Conservation (phyloP, 164 flowering plant genomes). For the Berberis vulgaris region DNA sequence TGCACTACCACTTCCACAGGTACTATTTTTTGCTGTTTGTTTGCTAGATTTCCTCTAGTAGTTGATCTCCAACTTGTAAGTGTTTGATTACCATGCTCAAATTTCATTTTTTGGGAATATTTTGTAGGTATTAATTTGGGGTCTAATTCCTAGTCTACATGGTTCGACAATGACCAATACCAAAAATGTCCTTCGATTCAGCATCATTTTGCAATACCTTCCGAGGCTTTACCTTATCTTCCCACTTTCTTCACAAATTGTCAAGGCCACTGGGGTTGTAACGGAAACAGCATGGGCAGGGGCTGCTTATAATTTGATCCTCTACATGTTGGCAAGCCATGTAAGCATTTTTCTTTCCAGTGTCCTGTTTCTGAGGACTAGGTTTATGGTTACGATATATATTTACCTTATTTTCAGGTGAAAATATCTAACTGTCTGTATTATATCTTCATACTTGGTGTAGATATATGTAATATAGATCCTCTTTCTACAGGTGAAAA, state of each 20-base stretch:
- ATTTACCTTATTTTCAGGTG: too few relatives aligned
- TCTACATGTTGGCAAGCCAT: conserved; percentile 83
- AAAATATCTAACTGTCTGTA: too few relatives aligned
- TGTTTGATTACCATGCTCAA: too few relatives aligned
- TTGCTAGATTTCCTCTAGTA: neutral
- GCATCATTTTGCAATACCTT: conserved; percentile 56
- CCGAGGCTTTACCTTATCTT: conserved; percentile 57
- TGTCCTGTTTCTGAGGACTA: neutral
- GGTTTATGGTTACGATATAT: too few relatives aligned
- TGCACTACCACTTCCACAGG: conserved; percentile 95
- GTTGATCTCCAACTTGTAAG: too few relatives aligned
- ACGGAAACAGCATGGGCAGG: conserved; percentile 86
- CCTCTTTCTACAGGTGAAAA: too few relatives aligned
- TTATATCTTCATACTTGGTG: too few relatives aligned
- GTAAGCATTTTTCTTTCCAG: conserved; percentile 28
- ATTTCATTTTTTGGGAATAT: neutral
- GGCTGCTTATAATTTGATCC: conserved; percentile 75
- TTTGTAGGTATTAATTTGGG: conserved; percentile 72
- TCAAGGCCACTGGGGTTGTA: conserved; percentile 60
- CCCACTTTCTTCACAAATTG: conserved; percentile 59
- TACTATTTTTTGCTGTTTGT: conserved; percentile 9
- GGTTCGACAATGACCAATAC: conserved; percentile 63
- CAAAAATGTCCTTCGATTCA: conserved; percentile 41
- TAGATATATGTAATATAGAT: too few relatives aligned
- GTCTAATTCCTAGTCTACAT: conserved; percentile 44